A percentile compares a stretch with the other conserved stretches of the same genome.
These are phyloP conservation scores for Amoebophrya sp. DNA, from an alignment of 169 alveolate genomes.

Conservation along the genomic window DNA sequence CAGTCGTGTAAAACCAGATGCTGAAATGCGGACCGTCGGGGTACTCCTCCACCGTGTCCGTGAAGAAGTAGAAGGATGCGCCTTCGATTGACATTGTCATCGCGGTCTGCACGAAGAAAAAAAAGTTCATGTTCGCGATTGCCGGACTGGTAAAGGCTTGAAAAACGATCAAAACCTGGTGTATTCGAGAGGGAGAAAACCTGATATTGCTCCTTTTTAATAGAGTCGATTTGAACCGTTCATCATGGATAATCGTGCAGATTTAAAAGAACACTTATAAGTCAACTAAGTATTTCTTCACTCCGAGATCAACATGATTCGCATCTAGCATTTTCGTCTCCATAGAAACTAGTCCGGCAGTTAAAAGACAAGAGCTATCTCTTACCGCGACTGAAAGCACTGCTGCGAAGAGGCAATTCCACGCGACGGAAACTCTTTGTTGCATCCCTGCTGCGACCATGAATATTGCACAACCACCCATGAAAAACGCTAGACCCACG, in stretches of 20 bases:
- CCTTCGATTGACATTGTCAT: neutral
- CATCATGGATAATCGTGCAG: too few species aligned
- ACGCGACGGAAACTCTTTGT: neutral
- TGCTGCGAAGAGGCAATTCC: neutral
- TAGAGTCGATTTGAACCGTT: too few species aligned
- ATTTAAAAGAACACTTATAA: too few species aligned
- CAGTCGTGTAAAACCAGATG: constrained; percentile 17
- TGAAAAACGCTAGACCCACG: neutral
- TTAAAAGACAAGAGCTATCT: too few species aligned
- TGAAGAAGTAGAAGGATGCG: constrained; percentile 34
- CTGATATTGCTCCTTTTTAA: too few species aligned
- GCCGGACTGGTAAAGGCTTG: neutral
- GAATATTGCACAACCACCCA: neutral
- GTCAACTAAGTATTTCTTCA: too few species aligned
- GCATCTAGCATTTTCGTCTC: too few species aligned
- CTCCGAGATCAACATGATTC: too few species aligned
- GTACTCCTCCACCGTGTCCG: constrained; percentile 28
- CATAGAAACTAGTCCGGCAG: too few species aligned
- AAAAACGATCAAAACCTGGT: too few species aligned
- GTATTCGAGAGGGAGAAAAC: too few species aligned
- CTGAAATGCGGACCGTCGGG: constrained; percentile 37
- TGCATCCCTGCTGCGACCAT: neutral
- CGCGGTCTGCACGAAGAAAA: neutral
- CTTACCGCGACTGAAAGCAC: neutral
- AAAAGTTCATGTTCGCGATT: neutral